These are phyloP conservation scores for Penicillium sumatraense DNA, from an alignment of 2,329 filamentous ascomycete species.

Conservation along the genomic window DNA sequence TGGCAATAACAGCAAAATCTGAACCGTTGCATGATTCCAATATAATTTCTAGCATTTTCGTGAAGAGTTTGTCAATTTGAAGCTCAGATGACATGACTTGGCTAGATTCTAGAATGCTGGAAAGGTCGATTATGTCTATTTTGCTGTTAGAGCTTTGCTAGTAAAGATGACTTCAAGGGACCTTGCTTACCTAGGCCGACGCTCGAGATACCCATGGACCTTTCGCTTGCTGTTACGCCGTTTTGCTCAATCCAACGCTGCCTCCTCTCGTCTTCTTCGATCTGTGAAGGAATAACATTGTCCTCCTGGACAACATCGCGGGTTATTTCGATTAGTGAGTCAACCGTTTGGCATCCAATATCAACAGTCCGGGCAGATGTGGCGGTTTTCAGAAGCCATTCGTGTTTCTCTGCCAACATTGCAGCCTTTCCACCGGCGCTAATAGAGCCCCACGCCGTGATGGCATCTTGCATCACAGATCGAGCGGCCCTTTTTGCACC, in stretches of 20 bases:
- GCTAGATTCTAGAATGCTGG: slow-evolving; percentile 67
- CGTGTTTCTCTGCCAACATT: slow-evolving; percentile 62
- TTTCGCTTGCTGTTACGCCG: slow-evolving; percentile 42
- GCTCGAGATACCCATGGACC: slow-evolving; percentile 47
- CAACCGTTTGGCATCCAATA: slow-evolving; percentile 61
- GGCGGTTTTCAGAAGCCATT: slow-evolving; percentile 63
- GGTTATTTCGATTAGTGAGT: slow-evolving; percentile 51
- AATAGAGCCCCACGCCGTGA: slow-evolving; percentile 63
- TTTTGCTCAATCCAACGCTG: slow-evolving; percentile 50
- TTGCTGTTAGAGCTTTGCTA: slow-evolving; percentile 42
- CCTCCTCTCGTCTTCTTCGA: slow-evolving; percentile 46
- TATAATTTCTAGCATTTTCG: slow-evolving; percentile 68
- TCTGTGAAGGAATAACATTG: slow-evolving; percentile 31
- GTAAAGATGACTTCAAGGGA: neutral
- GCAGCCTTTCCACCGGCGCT: slow-evolving; percentile 63
- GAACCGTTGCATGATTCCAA: slow-evolving; percentile 66
- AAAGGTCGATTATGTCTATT: slow-evolving; percentile 66
- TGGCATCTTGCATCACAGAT: slow-evolving; percentile 61
- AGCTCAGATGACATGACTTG: slow-evolving; percentile 69
- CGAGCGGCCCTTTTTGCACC: slow-evolving; percentile 64
- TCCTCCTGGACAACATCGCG: slow-evolving; percentile 37
- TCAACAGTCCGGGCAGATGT: slow-evolving; percentile 57
- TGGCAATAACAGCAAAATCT: slow-evolving; percentile 64
- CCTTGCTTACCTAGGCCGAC: slow-evolving; percentile 42
- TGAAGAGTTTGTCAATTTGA: slow-evolving; percentile 64